A percentile compares a stretch with the other conserved stretches of the same genome.
These are phyloP conservation scores for Solanum piurae DNA, from an alignment of 257 asterid genomes.

Conservation along the genomic window DNA sequence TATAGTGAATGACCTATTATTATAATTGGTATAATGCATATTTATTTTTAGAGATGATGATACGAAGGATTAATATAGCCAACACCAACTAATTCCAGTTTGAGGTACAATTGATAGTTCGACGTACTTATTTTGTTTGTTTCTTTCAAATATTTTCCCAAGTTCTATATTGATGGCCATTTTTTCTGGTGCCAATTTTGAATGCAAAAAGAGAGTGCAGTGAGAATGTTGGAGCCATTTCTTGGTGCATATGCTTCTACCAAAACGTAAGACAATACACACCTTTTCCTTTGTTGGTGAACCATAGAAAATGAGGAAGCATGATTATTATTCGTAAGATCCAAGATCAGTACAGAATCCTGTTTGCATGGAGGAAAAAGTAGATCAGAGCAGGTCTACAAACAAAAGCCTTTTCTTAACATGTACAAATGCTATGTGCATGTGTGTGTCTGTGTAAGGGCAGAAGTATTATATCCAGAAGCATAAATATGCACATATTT, in stretches of 20 bases:
- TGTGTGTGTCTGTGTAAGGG: not conserved
- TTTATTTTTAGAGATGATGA: not conserved
- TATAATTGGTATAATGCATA: not conserved
- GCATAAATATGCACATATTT: not conserved
- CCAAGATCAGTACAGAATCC: conserved; percentile 84
- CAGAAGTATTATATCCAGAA: not conserved
- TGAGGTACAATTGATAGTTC: not conserved
- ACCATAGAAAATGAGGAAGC: conserved; percentile 93
- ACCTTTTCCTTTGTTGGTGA: conserved; percentile 85
- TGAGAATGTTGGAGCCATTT: not conserved
- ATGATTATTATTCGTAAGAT: conserved; percentile 55
- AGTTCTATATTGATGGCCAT: not conserved
- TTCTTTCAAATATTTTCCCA: not conserved
- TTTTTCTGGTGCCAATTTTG: not conserved
- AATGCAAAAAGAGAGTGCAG: not conserved
- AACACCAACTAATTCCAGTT: not conserved
- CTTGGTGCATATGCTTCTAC: not conserved
- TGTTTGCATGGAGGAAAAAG: conserved; percentile 21
- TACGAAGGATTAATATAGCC: not conserved
- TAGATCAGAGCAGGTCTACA: conserved; percentile 3
- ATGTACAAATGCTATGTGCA: not conserved
- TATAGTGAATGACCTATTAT: not conserved
- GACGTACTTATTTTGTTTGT: not conserved
- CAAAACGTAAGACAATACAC: not conserved
- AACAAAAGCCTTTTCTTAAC: not conserved